Base-by-base conservation (phyloP, 2,329 filamentous ascomycete species). In the Colletotrichum zoysiae region DNA sequence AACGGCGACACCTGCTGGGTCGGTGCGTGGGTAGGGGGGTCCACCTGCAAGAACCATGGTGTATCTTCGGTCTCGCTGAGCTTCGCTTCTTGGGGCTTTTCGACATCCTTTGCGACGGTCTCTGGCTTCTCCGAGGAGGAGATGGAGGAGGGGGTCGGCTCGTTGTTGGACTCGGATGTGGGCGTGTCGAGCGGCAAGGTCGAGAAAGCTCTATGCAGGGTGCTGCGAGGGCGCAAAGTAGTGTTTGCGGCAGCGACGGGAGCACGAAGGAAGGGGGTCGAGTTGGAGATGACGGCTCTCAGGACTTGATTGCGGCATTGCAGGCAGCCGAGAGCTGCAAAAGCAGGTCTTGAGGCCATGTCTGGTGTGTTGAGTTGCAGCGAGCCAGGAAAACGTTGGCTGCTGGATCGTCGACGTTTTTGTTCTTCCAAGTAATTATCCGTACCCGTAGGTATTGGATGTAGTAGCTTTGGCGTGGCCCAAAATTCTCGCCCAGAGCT, bases 31-130 rank as follows among this genome's bases (percentile, higher is more conserved):
- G 83, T 81, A 1, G 88, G 87, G 1, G 87, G 83, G 53, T 93
- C 88, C 75, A 93, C 90, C 78, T 96, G 91, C 38, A 97, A 89
- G 81, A 98, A 98, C 96, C 96, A 98, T 7, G 93, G 93, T 9
- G 90, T 81, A 16, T 79, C 66, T 5, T 81, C 77, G 9, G 80
- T 75, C 6, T 79, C 68, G 18, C 59, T 48, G 16, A 26, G 20
- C 0, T 55, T 65, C 35, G 53, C 61, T n/a, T 73, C 51, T 23
- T 76, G 71, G 23, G 12, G 6, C 16, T 16, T 16, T 20, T 66
- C 42, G 6, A n/a, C 2, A 0, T 18, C 16, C 5, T 48, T 23
- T 1, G 48, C n/a, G 23, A 42, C 40, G 3, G 53, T 7, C 9
- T n/a, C 50, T 5, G 40, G 0, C 12, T 42, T 23, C 0, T 58